Conservation (phyloP, 768 basidiomycete species). For the Mycena maculata region DNA sequence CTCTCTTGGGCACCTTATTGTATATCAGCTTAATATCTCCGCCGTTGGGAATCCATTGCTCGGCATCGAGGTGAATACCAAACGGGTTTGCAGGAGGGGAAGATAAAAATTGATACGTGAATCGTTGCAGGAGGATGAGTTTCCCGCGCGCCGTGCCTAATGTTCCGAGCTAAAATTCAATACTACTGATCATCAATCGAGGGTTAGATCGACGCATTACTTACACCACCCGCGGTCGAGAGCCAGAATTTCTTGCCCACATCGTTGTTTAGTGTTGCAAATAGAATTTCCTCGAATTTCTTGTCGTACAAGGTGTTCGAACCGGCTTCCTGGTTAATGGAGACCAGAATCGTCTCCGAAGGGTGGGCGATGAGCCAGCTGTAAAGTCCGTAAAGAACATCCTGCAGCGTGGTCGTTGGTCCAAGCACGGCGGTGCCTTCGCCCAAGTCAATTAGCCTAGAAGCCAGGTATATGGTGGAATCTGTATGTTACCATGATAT, state of each 20-base stretch:
- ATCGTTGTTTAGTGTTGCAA: constrained; percentile 17
- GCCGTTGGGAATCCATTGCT: constrained; percentile 31
- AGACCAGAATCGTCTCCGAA: constrained; percentile 31
- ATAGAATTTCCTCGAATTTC: constrained; percentile 28
- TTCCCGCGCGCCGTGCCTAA: constrained; percentile 32
- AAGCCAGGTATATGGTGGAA: not conserved
- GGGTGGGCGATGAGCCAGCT: constrained; percentile 32
- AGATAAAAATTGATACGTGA: constrained; percentile 28
- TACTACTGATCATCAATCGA: too few species aligned
- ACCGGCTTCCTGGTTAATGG: constrained; percentile 34
- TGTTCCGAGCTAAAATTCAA: constrained; percentile 21
- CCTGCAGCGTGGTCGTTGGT: constrained; percentile 32
- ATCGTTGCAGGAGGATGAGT: constrained; percentile 30
- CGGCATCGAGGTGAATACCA: constrained; percentile 30
- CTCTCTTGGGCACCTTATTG: constrained; percentile 19
- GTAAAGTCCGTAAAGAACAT: constrained; percentile 34
- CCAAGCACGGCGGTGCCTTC: constrained; percentile 28
- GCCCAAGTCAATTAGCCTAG: not conserved
- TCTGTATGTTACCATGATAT: constrained; percentile 57
- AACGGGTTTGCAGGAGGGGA: constrained; percentile 13
- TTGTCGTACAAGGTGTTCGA: constrained; percentile 28
- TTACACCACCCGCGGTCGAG: constrained; percentile 5
- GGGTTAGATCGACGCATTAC: too few species aligned
- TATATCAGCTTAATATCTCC: constrained; percentile 29
- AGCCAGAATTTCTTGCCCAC: constrained; percentile 28